Conservation (phyloP, 169 alveolate genomes). For the Eimeria praecox region DNA sequence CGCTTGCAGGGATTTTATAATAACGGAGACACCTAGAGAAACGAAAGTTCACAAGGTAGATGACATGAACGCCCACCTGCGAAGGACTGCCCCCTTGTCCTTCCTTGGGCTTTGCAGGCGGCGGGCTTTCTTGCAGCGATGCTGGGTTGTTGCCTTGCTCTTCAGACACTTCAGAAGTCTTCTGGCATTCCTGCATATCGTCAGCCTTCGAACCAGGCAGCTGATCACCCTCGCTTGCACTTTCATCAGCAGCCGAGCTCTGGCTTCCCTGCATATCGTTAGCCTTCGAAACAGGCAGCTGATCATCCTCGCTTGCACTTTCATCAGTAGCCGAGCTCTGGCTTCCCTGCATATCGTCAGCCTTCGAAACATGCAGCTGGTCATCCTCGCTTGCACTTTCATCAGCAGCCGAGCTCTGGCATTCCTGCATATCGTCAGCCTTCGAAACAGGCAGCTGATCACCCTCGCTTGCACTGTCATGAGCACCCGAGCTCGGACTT, state of each 20-base stretch:
- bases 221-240: too few species aligned
- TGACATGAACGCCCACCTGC: background rate
- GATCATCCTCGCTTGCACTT: too few species aligned
- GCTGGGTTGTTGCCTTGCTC: background rate
- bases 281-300: background rate
- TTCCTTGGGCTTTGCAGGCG: too few species aligned
- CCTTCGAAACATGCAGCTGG: background rate
- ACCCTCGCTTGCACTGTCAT: background rate
- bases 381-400: too few species aligned
- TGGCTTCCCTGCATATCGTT: background rate
- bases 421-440: background rate
- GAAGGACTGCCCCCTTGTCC: background rate
- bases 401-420: too few species aligned
- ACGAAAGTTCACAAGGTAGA: background rate
- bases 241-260: too few species aligned
- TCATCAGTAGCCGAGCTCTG: too few species aligned
- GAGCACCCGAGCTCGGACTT: background rate
- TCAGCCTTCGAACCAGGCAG: background rate
- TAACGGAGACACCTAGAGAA: background rate
- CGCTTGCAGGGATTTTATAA: background rate
- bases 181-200: background rate
- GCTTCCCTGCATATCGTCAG: background rate
- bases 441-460: background rate
- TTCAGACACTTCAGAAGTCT: background rate
- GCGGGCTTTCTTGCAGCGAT: background rate